A percentile compares a stretch with the other conserved stretches of the same genome.
These are phyloP conservation scores for Daldinia eschscholtzii DNA, from an alignment of 2,329 filamentous ascomycete genomes.

Conservation along the genomic window DNA sequence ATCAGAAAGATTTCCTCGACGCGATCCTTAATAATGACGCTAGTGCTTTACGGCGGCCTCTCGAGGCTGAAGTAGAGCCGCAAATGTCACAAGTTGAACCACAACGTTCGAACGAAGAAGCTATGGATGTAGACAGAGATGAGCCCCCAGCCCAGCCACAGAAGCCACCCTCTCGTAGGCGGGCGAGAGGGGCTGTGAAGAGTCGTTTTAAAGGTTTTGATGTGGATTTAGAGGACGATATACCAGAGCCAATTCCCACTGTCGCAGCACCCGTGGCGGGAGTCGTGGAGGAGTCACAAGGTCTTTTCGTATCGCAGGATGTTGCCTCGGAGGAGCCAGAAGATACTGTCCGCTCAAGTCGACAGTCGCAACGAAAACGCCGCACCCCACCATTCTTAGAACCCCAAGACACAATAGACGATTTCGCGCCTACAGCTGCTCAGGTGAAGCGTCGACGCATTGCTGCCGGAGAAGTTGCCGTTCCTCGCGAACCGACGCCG, in stretches of 20 bases:
- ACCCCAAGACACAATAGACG: slow-evolving; percentile 72
- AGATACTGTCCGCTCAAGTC: slow-evolving; percentile 40
- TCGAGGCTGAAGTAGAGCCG: slow-evolving; percentile 65
- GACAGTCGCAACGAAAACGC: slow-evolving; percentile 60
- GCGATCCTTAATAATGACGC: slow-evolving; percentile 87
- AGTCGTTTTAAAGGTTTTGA: slow-evolving; percentile 82
- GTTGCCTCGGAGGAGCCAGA: slow-evolving; percentile 46
- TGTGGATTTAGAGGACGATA: slow-evolving; percentile 55
- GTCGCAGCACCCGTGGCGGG: slow-evolving; percentile 19
- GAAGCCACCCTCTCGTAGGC: slow-evolving; percentile 48
- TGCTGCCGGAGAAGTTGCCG: slow-evolving; percentile 66
- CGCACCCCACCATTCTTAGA: slow-evolving; percentile 57
- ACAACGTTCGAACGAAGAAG: slow-evolving; percentile 28
- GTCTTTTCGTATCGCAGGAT: slow-evolving; percentile 70
- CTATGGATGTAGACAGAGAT: slow-evolving; percentile 49
- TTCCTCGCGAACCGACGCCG: slow-evolving; percentile 52
- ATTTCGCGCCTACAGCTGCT: slow-evolving; percentile 80
- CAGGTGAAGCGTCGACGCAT: slow-evolving; percentile 83
- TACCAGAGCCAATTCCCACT: slow-evolving; percentile 26
- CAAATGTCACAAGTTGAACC: slow-evolving; percentile 47
- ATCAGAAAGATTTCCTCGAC: slow-evolving; percentile 92
- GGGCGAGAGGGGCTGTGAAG: slow-evolving; percentile 58
- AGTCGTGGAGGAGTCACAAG: slow-evolving; percentile 54
- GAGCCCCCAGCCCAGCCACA: slow-evolving; percentile 28
- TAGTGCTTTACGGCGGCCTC: slow-evolving; percentile 74